phyloP scores from a whole-genome alignment of 164 flowering plant genomes.

The Liriodendron chinense region DNA sequence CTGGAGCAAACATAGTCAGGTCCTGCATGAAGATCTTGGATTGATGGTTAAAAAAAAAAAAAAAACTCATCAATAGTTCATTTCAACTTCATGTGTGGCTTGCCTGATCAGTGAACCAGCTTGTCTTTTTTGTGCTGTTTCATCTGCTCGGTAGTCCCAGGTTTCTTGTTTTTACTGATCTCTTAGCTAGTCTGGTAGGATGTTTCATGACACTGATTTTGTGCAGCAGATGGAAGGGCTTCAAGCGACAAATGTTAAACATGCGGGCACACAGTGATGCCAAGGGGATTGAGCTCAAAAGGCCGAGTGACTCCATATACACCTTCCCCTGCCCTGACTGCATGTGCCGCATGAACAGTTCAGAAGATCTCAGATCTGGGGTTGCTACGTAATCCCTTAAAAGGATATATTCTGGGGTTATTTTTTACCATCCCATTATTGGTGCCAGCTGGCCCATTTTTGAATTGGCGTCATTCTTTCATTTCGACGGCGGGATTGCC shows the following conservation, averaged over 20 bases:
- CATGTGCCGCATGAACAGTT: conserved; percentile 67
- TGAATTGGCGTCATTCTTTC: conserved; percentile 9
- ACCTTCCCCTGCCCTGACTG: conserved; percentile 93
- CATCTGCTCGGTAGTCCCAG: too few relatives aligned
- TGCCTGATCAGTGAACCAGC: too few relatives aligned
- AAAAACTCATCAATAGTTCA: too few relatives aligned
- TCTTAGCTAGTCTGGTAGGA: too few relatives aligned
- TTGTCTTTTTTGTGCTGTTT: too few relatives aligned
- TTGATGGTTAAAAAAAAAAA: too few relatives aligned
- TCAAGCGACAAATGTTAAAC: conserved; percentile 79
- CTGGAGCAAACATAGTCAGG: too few relatives aligned
- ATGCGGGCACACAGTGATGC: conserved; percentile 83
- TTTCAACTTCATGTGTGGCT: too few relatives aligned
- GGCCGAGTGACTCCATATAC: conserved; percentile 79
- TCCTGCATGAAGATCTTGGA: too few relatives aligned
- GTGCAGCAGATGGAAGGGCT: conserved; percentile 75
- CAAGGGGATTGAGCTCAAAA: conserved; percentile 75
- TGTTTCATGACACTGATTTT: neutral
- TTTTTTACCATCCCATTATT: conserved; percentile 15
- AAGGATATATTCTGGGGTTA: conserved; percentile 2
- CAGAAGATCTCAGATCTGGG: conserved; percentile 49
- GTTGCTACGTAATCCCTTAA: conserved; percentile 33
- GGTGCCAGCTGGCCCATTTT: conserved; percentile 7
- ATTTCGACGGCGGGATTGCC: neutral
- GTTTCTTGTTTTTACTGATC: too few relatives aligned